Evolutionary conservation across 352 stramenopile genomes (phyloP).

Genomic region (Globisporangium lucens): DNA sequence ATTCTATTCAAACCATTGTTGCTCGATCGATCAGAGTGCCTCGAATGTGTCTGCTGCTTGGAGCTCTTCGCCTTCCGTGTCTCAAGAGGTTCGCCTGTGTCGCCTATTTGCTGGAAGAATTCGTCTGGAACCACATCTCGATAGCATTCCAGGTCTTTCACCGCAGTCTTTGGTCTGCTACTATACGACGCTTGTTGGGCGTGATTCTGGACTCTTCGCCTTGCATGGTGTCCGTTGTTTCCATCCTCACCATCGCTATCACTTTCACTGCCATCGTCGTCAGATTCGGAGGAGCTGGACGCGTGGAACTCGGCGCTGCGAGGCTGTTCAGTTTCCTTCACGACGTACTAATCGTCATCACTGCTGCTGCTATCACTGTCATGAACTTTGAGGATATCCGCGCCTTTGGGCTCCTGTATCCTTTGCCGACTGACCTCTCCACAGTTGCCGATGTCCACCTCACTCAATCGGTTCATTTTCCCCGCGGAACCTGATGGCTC

Average conservation of each 20-base stretch:
- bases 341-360: constrained; percentile 49
- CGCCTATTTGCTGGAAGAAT: constrained; percentile 46
- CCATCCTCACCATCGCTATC: constrained; percentile 10
- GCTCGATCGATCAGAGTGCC: background rate
- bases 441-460: background rate
- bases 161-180: constrained; percentile 45
- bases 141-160: constrained; percentile 54
- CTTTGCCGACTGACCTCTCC: constrained; percentile 1
- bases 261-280: constrained; percentile 16
- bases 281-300: constrained; percentile 54
- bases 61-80: background rate
- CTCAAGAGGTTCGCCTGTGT: background rate
- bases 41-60: background rate
- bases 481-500: background rate
- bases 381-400: constrained; percentile 21
- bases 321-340: constrained; percentile 46
- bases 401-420: background rate
- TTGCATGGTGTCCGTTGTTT: constrained; percentile 4
- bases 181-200: constrained; percentile 5
- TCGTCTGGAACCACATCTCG: constrained; percentile 47
- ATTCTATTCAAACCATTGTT: background rate
- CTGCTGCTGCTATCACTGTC: constrained; percentile 4
- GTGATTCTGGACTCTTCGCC: background rate
- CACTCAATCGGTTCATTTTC: background rate
- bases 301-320: constrained; percentile 52